Evolutionary conservation across 805 yeast species (phyloP), one percentile per base, ranked within the genome.

Genomic region (Candida ortonii): DNA sequence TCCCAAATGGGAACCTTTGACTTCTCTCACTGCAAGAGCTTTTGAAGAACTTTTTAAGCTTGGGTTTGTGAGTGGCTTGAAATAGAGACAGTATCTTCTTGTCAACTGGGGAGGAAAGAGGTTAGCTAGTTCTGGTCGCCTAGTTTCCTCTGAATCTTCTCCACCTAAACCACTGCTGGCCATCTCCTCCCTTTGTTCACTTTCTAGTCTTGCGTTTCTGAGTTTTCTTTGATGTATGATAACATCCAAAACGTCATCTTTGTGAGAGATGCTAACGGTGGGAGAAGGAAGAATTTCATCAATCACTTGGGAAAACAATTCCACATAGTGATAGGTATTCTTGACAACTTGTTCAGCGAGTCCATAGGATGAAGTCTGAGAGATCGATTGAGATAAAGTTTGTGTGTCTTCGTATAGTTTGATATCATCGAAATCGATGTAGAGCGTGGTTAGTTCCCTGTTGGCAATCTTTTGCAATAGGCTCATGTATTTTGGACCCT

Each of bases 211-310:
- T 47, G 76, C 76, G 59, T 90, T 90, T 55, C 96, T 74, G 56
- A 86, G 73, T 51, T 73, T 78, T 59, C 99, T 76, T 66, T 93
- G 97, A 54, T 86, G 89, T 46, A 89, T 68, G 37, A 93, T 86
- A 39, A 93, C 94, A 55, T 93, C 98, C 44, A 93, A 65, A 9
- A 93, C 97, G 48, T 86, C 95, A 57, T 87, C 96, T 47, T 79
- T 78, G 56, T 83, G 85, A 28, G 79, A 66, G 33, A 90, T 69
- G 41, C 84, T 89, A 31, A 71, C 76, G 2, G 93, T 81, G n/a
- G 97, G 90, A 43, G 70, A 72, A 0, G 98, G 98, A 76, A 90
- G 73, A 38, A 86, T 59, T 30, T 76, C 79, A 61, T 93, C 99
- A 27, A 86, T 75, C 11, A 79, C 80, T 30, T 68, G 64, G 32